A percentile compares a stretch with the other conserved stretches of the same genome.
These are phyloP conservation scores for Pseudogymnoascus sp. DNA, from an alignment of 2,329 filamentous ascomycete genomes.

Conservation along the genomic window DNA sequence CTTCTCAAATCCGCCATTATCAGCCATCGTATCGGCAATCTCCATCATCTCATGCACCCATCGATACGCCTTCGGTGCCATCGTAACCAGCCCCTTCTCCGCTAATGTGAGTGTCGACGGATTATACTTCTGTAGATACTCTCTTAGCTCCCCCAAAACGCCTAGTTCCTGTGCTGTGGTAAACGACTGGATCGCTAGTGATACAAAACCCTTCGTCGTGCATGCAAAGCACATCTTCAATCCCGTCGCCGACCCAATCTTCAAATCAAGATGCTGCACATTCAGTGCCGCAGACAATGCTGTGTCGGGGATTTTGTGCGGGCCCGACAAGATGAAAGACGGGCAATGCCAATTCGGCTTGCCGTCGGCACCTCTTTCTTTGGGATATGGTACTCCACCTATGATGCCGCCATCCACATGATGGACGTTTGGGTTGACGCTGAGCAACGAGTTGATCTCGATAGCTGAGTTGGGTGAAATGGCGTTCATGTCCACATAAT, in stretches of 20 bases:
- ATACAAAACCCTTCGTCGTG: conserved; percentile 53
- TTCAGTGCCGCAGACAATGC: conserved; percentile 34
- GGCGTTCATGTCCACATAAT: conserved; percentile 59
- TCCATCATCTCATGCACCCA: conserved; percentile 70
- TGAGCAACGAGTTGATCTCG: conserved; percentile 38
- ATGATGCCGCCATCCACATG: conserved; percentile 54
- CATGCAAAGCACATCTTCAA: conserved; percentile 58
- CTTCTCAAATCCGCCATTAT: conserved; percentile 43
- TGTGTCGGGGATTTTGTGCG: conserved; percentile 35
- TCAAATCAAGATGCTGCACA: conserved; percentile 38
- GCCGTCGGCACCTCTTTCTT: conserved; percentile 14
- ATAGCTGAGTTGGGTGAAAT: conserved; percentile 48
- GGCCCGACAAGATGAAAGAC: conserved; percentile 25
- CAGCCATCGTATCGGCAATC: conserved; percentile 55
- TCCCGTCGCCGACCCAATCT: conserved; percentile 45
- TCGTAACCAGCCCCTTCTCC: conserved; percentile 44
- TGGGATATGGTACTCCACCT: conserved; percentile 41
- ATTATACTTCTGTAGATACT: conserved; percentile 3
- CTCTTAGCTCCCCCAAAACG: conserved; percentile 38
- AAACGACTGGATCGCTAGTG: conserved; percentile 59
- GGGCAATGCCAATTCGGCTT: background rate
- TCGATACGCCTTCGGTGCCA: conserved; percentile 65
- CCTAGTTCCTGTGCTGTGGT: conserved; percentile 55
- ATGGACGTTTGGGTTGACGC: conserved; percentile 32
- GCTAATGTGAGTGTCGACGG: conserved; percentile 31